Evolutionary conservation across 495 filamentous ascomycete species (phyloP).

Genomic region (Staphylotrichum tortipilum): DNA sequence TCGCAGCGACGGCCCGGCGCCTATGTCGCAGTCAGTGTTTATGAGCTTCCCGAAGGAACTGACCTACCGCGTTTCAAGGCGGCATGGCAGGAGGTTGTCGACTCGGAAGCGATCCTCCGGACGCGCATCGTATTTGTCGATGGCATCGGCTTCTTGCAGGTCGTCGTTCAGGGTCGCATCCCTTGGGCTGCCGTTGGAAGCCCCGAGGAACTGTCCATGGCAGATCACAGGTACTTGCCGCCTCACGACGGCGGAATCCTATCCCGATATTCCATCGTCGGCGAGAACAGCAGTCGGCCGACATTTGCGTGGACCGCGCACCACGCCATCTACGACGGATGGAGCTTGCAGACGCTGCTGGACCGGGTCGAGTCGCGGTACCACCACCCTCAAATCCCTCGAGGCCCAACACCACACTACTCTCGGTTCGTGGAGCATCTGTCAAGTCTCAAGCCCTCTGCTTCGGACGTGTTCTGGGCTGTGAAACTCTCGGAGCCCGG

Average conservation of each 20-base stretch:
- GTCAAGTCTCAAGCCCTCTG: slow-evolving; percentile 2
- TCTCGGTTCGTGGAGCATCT: slow-evolving; percentile 22
- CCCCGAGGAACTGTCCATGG: slow-evolving; percentile 1
- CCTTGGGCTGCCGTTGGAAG: slow-evolving; percentile 7
- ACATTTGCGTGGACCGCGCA: slow-evolving; percentile 41
- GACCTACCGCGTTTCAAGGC: slow-evolving; percentile 43
- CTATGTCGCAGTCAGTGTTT: slow-evolving; percentile 28
- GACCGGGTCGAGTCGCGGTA: slow-evolving; percentile 14
- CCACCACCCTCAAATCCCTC: slow-evolving; percentile 4
- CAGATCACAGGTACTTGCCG: slow-evolving; percentile 8
- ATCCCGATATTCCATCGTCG: slow-evolving; percentile 9
- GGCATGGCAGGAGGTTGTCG: slow-evolving; percentile 47
- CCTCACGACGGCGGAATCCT: slow-evolving; percentile 13
- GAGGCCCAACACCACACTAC: slow-evolving; percentile 19
- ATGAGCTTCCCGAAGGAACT: slow-evolving; percentile 35
- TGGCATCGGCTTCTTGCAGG: slow-evolving; percentile 14
- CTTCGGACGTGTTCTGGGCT: slow-evolving; percentile 17
- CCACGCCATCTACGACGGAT: slow-evolving; percentile 59
- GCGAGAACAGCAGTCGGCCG: slow-evolving; percentile 28
- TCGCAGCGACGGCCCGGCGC: slow-evolving; percentile 1
- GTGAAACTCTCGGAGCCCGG: slow-evolving; percentile 13
- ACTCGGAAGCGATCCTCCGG: slow-evolving; percentile 44
- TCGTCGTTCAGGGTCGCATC: slow-evolving; percentile 10
- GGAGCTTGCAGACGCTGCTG: slow-evolving; percentile 37
- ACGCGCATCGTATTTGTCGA: slow-evolving; percentile 20